Conservation (phyloP, 306 rosid species). For the Acmispon strigosus region DNA sequence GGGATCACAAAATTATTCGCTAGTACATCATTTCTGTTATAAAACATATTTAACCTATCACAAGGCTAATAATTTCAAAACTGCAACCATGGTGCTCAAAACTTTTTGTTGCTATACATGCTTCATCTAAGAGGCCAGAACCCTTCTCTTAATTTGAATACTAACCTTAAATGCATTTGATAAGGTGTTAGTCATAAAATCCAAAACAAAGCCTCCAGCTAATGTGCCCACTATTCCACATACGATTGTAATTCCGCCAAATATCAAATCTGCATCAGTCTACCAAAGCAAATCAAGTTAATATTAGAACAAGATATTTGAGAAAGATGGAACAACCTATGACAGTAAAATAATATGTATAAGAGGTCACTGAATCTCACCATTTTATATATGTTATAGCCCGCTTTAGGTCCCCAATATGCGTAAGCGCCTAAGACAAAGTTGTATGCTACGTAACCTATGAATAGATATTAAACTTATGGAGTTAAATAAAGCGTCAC, state of each 20-base stretch:
- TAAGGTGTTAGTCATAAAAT: slow-evolving; percentile 50
- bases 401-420: slow-evolving; percentile 94
- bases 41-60: no score
- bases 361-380: slow-evolving; percentile 30
- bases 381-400: slow-evolving; percentile 70
- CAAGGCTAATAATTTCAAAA: no score
- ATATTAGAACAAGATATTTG: neutral
- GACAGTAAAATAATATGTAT: neutral
- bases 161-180: slow-evolving; percentile 90
- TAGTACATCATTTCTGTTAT: no score
- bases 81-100: no score
- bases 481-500: neutral
- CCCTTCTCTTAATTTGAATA: neutral
- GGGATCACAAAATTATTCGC: neutral
- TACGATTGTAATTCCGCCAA: slow-evolving; percentile 75
- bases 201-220: slow-evolving; percentile 66
- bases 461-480: slow-evolving; percentile 15
- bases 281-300: slow-evolving; percentile 33
- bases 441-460: slow-evolving; percentile 70
- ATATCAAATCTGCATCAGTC: slow-evolving; percentile 70
- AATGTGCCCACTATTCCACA: slow-evolving; percentile 76
- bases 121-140: no score
- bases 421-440: slow-evolving; percentile 86
- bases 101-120: no score
- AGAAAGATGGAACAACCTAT: neutral